Conservation (phyloP, 495 filamentous ascomycete genomes). For the Neurospora africana region DNA sequence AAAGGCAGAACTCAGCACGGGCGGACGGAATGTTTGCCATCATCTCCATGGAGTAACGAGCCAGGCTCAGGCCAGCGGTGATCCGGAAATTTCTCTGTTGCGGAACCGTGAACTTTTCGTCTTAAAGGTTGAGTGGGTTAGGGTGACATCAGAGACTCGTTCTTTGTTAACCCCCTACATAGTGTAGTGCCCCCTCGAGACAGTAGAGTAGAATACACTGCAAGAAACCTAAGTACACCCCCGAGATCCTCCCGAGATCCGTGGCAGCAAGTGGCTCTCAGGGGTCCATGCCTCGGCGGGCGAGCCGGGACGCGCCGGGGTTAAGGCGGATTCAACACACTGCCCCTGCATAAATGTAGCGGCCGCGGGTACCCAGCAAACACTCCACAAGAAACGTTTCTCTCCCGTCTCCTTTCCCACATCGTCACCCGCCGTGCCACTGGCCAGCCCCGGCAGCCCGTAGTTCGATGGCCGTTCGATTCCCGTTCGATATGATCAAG, state of each 20-base stretch:
- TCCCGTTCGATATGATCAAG: background rate
- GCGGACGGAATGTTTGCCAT: background rate
- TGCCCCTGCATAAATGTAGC: background rate
- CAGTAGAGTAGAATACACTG: no score
- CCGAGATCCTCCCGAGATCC: background rate
- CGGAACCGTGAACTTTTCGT: background rate
- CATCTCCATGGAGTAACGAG: background rate
- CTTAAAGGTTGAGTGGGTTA: background rate
- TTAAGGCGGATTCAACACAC: background rate
- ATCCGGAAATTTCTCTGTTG: background rate
- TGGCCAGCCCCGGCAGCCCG: background rate
- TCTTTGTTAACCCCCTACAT: background rate
- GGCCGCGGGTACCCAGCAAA: background rate
- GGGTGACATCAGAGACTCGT: background rate
- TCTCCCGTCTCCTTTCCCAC: background rate
- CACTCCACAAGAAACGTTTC: background rate
- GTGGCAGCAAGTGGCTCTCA: background rate
- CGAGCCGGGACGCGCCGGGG: background rate
- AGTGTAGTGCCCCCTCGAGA: no score
- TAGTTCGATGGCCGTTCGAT: background rate
- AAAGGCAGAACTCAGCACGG: background rate
- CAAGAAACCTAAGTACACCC: no score
- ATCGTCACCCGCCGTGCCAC: background rate
- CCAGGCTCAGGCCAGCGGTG: background rate
- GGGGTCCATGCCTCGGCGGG: background rate